A percentile compares a stretch with the other conserved stretches of the same genome.
Conservation (phyloP, 345 rosid species). For the Syzygium aqueum region DNA sequence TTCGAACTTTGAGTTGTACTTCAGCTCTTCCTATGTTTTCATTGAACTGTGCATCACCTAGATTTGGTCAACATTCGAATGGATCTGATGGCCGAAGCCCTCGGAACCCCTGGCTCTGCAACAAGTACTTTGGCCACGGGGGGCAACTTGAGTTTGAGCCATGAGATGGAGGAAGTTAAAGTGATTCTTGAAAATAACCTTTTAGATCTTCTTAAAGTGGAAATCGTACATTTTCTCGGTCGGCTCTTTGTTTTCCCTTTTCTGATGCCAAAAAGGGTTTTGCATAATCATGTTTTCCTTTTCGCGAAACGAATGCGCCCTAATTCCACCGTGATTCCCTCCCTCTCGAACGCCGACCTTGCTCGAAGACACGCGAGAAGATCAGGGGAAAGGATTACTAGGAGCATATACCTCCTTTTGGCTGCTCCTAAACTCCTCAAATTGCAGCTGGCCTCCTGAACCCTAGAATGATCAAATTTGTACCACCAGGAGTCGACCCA, state of each 20-base stretch:
- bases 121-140: accelerated
- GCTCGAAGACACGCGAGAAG: neutral
- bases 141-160: neutral
- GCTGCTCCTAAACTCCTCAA: neutral
- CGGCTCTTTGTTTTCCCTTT: neutral
- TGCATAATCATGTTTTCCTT: neutral
- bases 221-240: neutral
- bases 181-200: neutral
- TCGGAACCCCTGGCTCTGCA: neutral
- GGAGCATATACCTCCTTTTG: neutral
- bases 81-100: neutral
- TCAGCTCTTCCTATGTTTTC: too few species aligned
- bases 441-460: neutral
- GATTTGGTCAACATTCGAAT: neutral
- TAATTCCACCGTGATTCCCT: neutral
- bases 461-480: neutral
- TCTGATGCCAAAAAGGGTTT: neutral
- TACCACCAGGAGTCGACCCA: neutral
- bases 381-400: neutral
- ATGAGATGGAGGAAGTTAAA: neutral
- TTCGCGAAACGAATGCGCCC: neutral
- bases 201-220: neutral
- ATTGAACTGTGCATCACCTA: neutral
- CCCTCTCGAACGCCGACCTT: neutral
- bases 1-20: too few species aligned